These are phyloP conservation scores for Trichosporon coremiiforme DNA, from an alignment of 1,284 basidiomycete genomes.

Conservation along the genomic window DNA sequence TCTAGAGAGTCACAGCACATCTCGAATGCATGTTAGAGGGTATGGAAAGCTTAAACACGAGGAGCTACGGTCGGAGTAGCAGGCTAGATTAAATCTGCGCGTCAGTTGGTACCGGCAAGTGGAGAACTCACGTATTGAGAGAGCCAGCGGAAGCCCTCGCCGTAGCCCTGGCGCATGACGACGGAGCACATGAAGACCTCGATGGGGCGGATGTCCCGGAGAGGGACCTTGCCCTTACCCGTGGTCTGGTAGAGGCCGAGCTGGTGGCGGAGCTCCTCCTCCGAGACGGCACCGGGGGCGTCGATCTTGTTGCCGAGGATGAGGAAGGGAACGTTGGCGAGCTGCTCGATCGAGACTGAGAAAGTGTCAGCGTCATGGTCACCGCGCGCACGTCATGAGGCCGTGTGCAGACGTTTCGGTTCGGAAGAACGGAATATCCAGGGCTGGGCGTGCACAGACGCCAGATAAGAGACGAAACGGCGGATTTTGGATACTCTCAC, in stretches of 20 bases:
- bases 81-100: constrained; percentile 19
- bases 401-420: not conserved
- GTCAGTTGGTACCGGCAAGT: not conserved
- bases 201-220: constrained; percentile 95
- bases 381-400: not conserved
- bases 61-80: not conserved
- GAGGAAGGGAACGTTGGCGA: constrained; percentile 95
- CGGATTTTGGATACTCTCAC: not conserved
- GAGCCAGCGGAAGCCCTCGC: constrained; percentile 98
- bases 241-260: constrained; percentile 98
- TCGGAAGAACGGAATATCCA: not conserved
- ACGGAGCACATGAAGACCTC: constrained; percentile 99
- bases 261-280: constrained; percentile 94
- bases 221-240: constrained; percentile 97
- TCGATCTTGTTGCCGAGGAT: constrained; percentile 99
- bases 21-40: constrained; percentile 14
- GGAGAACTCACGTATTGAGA: constrained; percentile 82
- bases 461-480: not conserved
- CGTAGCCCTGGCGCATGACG: constrained; percentile 97
- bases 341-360: constrained; percentile 74
- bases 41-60: constrained; percentile 20
- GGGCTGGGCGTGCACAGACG: not conserved
- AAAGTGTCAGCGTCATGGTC: not conserved
- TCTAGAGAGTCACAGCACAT: constrained; percentile 10
- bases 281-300: constrained; percentile 93